These are phyloP conservation scores for Aspergillus homomorphus DNA, from an alignment of 495 filamentous ascomycete species.

Conservation along the genomic window DNA sequence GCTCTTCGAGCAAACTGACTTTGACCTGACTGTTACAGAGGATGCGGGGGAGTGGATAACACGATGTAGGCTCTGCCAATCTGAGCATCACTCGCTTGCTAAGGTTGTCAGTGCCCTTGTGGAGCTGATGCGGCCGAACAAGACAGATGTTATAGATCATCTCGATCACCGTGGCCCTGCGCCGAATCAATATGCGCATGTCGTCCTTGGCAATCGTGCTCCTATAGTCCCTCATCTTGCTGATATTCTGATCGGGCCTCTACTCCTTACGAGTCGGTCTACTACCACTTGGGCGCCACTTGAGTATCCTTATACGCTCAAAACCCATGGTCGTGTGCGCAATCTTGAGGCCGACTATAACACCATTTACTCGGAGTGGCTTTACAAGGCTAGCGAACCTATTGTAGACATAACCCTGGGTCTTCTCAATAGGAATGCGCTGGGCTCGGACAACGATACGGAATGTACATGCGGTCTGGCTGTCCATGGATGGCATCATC, in stretches of 20 bases:
- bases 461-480: too few relatives aligned
- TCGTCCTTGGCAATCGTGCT: constrained; percentile 16
- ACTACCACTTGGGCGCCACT: constrained; percentile 9
- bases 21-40: constrained; percentile 15
- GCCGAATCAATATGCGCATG: constrained; percentile 15
- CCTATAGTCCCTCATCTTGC: constrained; percentile 14
- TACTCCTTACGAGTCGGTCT: constrained; percentile 8
- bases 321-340: constrained; percentile 14
- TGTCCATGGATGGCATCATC: too few relatives aligned
- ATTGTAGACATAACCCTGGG: constrained; percentile 17
- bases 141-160: constrained; percentile 13
- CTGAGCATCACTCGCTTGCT: neutral
- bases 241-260: constrained; percentile 16
- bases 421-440: constrained; percentile 15
- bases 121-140: constrained; percentile 18
- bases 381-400: constrained; percentile 17
- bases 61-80: constrained; percentile 9
- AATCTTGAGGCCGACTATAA: constrained; percentile 16
- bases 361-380: constrained; percentile 15
- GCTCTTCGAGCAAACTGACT: constrained; percentile 13
- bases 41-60: constrained; percentile 18
- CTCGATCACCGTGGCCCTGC: constrained; percentile 4
- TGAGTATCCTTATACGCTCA: constrained; percentile 17
- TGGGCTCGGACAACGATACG: constrained; percentile 19
- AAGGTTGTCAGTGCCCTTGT: constrained; percentile 12